Percentiles rank a stretch among this genome's conserved stretches.
Conservation (phyloP, 139 green algal species). For the Coelastrella sp. region DNA sequence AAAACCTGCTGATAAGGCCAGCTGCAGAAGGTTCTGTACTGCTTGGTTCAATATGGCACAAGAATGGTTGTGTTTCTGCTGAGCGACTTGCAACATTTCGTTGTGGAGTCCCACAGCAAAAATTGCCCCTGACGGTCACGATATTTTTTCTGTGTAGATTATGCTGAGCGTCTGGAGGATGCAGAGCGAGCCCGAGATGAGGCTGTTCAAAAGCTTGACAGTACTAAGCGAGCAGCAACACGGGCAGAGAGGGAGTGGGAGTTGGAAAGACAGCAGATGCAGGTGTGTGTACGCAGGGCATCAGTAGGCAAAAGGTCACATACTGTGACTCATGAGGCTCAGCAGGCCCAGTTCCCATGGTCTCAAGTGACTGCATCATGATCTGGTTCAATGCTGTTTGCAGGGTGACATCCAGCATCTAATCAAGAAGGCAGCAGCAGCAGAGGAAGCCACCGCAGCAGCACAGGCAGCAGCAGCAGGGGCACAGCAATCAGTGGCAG, state of each 20-base stretch:
- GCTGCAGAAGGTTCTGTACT: no score
- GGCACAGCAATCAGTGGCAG: conserved; percentile 38
- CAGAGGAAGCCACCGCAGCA: conserved; percentile 18
- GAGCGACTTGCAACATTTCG: no score
- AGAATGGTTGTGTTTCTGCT: no score
- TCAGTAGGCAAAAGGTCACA: no score
- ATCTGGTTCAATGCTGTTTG: neutral
- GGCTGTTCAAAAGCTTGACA: conserved; percentile 58
- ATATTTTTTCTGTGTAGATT: neutral
- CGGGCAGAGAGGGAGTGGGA: conserved; percentile 51
- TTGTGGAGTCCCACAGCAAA: no score
- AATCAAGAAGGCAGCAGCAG: conserved; percentile 38
- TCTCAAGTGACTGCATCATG: no score
- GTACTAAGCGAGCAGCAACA: conserved; percentile 44
- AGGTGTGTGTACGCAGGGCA: no score
- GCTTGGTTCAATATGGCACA: no score
- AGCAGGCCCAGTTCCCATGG: no score
- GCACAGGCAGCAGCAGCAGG: conserved; percentile 38
- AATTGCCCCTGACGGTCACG: no score
- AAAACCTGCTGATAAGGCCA: no score
- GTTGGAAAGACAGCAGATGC: conserved; percentile 60
- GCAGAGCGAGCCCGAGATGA: conserved; percentile 64
- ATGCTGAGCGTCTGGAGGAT: conserved; percentile 43
- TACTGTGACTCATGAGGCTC: no score
- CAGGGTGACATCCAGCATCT: conserved; percentile 46